phyloP scores from a whole-genome alignment of 306 rosid species.

The Vicia sativa region DNA sequence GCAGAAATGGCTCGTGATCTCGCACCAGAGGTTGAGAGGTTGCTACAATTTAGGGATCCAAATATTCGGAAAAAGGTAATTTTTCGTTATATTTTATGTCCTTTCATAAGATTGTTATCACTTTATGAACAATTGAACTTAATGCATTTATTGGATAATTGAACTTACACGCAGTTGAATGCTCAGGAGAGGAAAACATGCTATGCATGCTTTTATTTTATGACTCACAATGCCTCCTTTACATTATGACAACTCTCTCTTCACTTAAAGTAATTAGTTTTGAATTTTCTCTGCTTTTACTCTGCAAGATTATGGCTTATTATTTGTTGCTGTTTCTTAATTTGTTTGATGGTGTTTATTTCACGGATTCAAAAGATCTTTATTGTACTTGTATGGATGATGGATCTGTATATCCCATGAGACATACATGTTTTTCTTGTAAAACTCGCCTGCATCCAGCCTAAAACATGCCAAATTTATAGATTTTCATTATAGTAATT shows the following conservation, averaged over 20 bases:
- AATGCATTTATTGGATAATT: slow-evolving; percentile 24
- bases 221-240: slow-evolving; percentile 15
- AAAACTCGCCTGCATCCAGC: neutral
- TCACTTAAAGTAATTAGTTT: slow-evolving; percentile 11
- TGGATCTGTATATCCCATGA: neutral
- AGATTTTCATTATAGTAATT: slow-evolving; percentile 23
- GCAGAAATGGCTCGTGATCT: slow-evolving; percentile 99
- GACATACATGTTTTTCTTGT: slow-evolving; percentile 17
- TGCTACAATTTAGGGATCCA: slow-evolving; percentile 93
- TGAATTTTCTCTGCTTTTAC: slow-evolving; percentile 21
- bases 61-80: slow-evolving; percentile 92
- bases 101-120: slow-evolving; percentile 4
- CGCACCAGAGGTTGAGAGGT: slow-evolving; percentile 93
- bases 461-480: neutral
- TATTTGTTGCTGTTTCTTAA: slow-evolving; percentile 28
- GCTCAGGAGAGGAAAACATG: slow-evolving; percentile 26
- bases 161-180: slow-evolving; percentile 6
- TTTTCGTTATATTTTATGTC: slow-evolving; percentile 20
- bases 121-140: slow-evolving; percentile 23
- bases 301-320: slow-evolving; percentile 29
- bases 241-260: slow-evolving; percentile 25
- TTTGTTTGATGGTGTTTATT: slow-evolving; percentile 22
- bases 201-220: slow-evolving; percentile 28
- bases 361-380: slow-evolving; percentile 1
- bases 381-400: no score